Percentiles rank a stretch among this genome's conserved stretches.
Conservation (phyloP, 1,284 basidiomycete genomes). For the Abortiporus biennis region DNA sequence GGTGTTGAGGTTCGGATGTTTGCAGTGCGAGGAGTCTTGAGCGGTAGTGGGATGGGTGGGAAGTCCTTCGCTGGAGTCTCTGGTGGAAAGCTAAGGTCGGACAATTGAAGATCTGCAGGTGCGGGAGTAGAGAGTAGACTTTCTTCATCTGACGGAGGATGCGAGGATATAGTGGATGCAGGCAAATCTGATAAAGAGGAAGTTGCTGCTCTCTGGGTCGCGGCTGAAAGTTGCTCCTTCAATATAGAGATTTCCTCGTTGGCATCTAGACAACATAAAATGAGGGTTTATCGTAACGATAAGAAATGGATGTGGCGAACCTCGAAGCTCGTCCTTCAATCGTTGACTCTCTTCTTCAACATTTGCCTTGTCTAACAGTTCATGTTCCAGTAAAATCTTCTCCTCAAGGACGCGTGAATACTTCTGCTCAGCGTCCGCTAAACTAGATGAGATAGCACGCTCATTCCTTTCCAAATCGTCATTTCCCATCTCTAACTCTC, state of each 20-base stretch:
- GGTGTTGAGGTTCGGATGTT: no score
- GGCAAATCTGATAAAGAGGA: conserved; percentile 20
- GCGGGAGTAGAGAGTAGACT: conserved; percentile 46
- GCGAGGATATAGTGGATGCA: conserved; percentile 21
- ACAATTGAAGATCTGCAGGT: conserved; percentile 55
- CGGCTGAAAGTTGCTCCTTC: conserved; percentile 61
- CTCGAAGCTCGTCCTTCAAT: conserved; percentile 89
- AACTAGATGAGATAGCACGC: conserved; percentile 84
- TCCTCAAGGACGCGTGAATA: conserved; percentile 92
- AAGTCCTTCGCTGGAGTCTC: conserved; percentile 29
- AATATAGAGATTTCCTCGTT: conserved; percentile 82
- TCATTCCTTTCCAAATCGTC: conserved; percentile 93
- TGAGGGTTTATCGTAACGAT: conserved; percentile 1
- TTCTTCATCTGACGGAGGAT: conserved; percentile 36
- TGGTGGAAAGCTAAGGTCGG: conserved; percentile 39
- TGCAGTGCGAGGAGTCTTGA: conserved; percentile 15
- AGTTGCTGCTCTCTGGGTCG: conserved; percentile 25
- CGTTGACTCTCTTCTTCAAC: conserved; percentile 92
- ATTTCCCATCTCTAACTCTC: conserved; percentile 93
- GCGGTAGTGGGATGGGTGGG: conserved; percentile 17
- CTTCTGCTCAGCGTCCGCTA: conserved; percentile 87
- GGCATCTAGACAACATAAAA: conserved; percentile 49
- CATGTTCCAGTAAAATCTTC: conserved; percentile 95
- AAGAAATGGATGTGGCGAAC: conserved; percentile 36
- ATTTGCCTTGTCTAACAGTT: conserved; percentile 86